A percentile compares a stretch with the other conserved stretches of the same genome.
These are phyloP conservation scores for Schizosaccharomyces japonicus DNA, from an alignment of 805 yeast genomes.

Conservation along the genomic window DNA sequence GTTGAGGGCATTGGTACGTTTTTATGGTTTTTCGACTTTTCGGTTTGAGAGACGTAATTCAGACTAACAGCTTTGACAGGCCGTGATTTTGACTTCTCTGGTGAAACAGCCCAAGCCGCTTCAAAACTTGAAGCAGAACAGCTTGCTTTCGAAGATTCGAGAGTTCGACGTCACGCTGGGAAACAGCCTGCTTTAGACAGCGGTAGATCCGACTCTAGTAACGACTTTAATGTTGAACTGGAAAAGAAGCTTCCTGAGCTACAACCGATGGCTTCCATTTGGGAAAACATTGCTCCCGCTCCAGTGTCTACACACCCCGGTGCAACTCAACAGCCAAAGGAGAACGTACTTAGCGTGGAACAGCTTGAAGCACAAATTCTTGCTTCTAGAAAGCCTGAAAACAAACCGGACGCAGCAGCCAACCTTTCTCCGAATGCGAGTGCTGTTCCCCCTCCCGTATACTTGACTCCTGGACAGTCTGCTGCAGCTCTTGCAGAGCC, in stretches of 20 bases:
- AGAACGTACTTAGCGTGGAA: conserved; percentile 42
- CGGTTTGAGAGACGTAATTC: too few relatives aligned
- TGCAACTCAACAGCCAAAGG: not conserved
- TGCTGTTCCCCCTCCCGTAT: conserved; percentile 10
- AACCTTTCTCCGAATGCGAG: too few relatives aligned
- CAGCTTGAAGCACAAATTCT: conserved; percentile 73
- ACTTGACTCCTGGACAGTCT: conserved; percentile 4
- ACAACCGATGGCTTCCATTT: conserved; percentile 49
- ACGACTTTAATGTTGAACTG: too few relatives aligned
- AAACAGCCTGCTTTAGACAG: conserved; percentile 23
- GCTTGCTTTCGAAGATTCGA: conserved; percentile 3
- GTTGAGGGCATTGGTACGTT: conserved; percentile 19
- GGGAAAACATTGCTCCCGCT: conserved; percentile 25
- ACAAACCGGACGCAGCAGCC: too few relatives aligned
- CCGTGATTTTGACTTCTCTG: conserved; percentile 41
- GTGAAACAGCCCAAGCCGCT: conserved; percentile 15
- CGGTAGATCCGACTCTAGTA: not conserved
- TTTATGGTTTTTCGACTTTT: not conserved
- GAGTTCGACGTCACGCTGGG: not conserved
- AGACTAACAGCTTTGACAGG: conserved; percentile 13
- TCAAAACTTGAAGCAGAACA: conserved; percentile 13
- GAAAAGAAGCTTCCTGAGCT: conserved; percentile 15
- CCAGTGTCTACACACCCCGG: conserved; percentile 4
- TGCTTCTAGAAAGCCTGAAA: too few relatives aligned
- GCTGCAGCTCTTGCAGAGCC: not conserved